These are phyloP conservation scores for Suillus cothurnatus DNA, from an alignment of 768 basidiomycete genomes.

Conservation along the genomic window DNA sequence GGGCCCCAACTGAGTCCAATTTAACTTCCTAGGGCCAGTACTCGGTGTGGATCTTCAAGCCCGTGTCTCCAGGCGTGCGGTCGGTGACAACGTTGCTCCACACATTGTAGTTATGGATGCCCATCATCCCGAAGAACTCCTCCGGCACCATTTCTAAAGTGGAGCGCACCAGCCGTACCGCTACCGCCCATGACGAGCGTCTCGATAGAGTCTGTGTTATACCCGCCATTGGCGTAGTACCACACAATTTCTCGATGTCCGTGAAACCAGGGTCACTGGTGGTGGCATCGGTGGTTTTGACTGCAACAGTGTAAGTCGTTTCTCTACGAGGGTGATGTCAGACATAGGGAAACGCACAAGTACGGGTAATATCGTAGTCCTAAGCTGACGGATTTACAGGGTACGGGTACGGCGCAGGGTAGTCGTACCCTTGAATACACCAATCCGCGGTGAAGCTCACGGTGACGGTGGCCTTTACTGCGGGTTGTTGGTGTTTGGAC, in stretches of 20 bases:
- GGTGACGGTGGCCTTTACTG: too few relatives aligned
- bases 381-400: too few relatives aligned
- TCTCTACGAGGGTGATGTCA: background rate
- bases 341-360: too few relatives aligned
- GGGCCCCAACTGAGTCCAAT: background rate
- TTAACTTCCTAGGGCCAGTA: conserved; percentile 18
- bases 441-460: too few relatives aligned
- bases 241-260: background rate
- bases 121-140: conserved; percentile 35
- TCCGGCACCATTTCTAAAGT: conserved; percentile 34
- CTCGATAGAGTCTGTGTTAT: conserved; percentile 16
- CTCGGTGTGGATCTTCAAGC: conserved; percentile 25
- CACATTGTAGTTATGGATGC: conserved; percentile 41
- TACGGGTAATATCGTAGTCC: too few relatives aligned
- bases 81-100: conserved; percentile 43
- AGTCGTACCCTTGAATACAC: background rate
- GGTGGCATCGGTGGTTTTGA: background rate
- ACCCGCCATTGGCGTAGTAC: conserved; percentile 21
- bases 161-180: conserved; percentile 42
- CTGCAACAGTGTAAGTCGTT: background rate
- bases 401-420: too few relatives aligned
- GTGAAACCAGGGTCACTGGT: background rate
- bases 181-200: conserved; percentile 40
- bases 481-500: background rate
- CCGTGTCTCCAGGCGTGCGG: conserved; percentile 26